A percentile compares a stretch with the other conserved stretches of the same genome.
These are phyloP conservation scores for Ophiognomonia clavigignenti-juglandacearum DNA, from an alignment of 2,329 filamentous ascomycete species.

Conservation along the genomic window DNA sequence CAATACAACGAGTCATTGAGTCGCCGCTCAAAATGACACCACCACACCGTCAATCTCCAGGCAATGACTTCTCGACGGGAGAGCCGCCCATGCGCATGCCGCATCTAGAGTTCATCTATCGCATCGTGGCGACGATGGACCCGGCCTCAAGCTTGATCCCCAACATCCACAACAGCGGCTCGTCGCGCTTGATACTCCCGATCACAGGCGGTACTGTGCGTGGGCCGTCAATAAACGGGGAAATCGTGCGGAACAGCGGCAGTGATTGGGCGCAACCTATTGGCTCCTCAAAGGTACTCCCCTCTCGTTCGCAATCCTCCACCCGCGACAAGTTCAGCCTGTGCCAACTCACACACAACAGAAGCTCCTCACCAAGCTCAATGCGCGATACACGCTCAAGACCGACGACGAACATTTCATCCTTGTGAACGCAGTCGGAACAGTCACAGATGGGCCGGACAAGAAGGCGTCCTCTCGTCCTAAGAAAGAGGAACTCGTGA, in stretches of 20 bases:
- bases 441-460: neutral
- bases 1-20: too few relatives aligned
- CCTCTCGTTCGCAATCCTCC: neutral
- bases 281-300: conserved; percentile 14
- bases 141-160: conserved; percentile 13
- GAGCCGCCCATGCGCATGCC: conserved; percentile 19
- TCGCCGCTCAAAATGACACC: neutral
- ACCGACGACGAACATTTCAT: conserved; percentile 19
- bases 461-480: neutral
- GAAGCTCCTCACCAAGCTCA: conserved; percentile 14
- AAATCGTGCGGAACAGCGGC: conserved; percentile 20
- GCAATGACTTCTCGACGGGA: conserved; percentile 16
- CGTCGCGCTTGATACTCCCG: conserved; percentile 18
- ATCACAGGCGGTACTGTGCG: conserved; percentile 17
- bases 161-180: conserved; percentile 15
- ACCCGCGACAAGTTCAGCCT: neutral
- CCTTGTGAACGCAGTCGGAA: conserved; percentile 18
- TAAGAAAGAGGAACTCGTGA: neutral
- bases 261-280: conserved; percentile 19
- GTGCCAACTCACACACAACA: neutral
- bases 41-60: conserved; percentile 12
- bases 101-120: conserved; percentile 20
- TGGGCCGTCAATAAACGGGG: conserved; percentile 17
- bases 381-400: conserved; percentile 19
- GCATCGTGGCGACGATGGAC: conserved; percentile 20